Evolutionary conservation across 139 green algal genomes (phyloP), one percentile per base, ranked within the genome.

Genomic region (Closterium sp.): DNA sequence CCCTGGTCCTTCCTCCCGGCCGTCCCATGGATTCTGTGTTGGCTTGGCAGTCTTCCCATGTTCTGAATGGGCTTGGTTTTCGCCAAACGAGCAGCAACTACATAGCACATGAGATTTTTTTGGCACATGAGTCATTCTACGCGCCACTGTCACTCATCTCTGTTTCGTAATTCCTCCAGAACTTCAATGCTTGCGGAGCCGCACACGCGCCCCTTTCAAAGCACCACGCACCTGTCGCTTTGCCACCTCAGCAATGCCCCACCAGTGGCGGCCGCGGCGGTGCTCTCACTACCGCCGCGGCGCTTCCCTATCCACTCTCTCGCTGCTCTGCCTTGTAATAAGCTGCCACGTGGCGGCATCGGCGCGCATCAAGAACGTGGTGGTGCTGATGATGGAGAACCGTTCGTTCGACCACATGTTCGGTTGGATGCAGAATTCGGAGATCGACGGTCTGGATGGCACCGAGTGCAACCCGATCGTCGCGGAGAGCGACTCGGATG

Each of bases 361-460:
- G 32, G 87, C 30, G 30, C 64, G 33, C 19, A 93, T 93, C 25
- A 90, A 91, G 35, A 91, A 55, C 23, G 88, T 93, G 30, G 91
- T 93, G 30, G 30, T 93, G 30, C 30, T 93, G 30, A 81, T 93
- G 64, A 93, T 93, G 91, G 91, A 93, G 87, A 93, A 93, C 66
- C 91, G 91, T 2, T 93, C 88, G 30, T 93, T 93, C 55, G 91
- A 93, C 33, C 91, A 93, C 88, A 87, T 93, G 87, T 12, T 93
- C 12, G 91, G 91, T 4, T 93, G 87, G 87, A 55, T 93, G 69
- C 33, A 84, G 32, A 85, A 90, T 36, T 33, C 91, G 9, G 91
- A 93, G 16, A 84, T 93, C 10, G 91, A 93, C 87, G 91, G 91
- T 88, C 91, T 93, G 10, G 88, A 55, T 30, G 91, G 91, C 19